These are phyloP conservation scores for Tylopilus sp. DNA, from an alignment of 768 basidiomycete species.

Conservation along the genomic window DNA sequence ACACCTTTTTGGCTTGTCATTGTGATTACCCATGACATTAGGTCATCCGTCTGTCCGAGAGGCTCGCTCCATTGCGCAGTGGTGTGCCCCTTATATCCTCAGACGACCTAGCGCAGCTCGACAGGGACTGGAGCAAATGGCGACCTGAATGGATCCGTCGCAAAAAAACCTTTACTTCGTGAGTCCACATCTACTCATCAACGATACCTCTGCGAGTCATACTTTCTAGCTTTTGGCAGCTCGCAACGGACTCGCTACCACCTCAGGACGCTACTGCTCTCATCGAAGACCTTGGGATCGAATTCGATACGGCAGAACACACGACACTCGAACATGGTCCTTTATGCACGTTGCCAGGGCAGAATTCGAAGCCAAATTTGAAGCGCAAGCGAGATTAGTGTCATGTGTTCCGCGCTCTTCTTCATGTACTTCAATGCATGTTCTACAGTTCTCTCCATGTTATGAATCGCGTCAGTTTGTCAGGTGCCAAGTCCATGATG, in stretches of 20 bases:
- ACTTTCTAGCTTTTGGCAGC: conserved; percentile 63
- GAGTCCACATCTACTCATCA: conserved; percentile 12
- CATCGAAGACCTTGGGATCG: conserved; percentile 79
- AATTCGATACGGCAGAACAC: conserved; percentile 74
- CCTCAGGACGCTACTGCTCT: conserved; percentile 63
- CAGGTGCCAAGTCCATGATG: background rate
- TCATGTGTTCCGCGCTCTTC: background rate
- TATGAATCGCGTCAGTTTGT: background rate
- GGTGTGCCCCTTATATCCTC: conserved; percentile 63
- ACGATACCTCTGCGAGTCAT: background rate
- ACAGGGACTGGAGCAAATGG: conserved; percentile 78
- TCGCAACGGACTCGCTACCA: conserved; percentile 63
- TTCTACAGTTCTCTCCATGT: background rate
- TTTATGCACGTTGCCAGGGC: conserved; percentile 41
- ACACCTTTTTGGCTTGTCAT: conserved; percentile 3
- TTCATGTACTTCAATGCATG: background rate
- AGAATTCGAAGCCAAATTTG: conserved; percentile 33
- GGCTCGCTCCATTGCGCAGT: conserved; percentile 62
- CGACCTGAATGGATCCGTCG: conserved; percentile 75
- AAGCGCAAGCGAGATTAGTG: conserved; percentile 49
- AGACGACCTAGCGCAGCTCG: conserved; percentile 65
- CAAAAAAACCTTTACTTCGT: conserved; percentile 60
- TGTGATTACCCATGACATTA: conserved; percentile 24
- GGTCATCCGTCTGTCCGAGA: conserved; percentile 46
- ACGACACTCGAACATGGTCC: conserved; percentile 56